Evolutionary conservation across 495 filamentous ascomycete genomes (phyloP).

Genomic region (Penicillium odoratum): DNA sequence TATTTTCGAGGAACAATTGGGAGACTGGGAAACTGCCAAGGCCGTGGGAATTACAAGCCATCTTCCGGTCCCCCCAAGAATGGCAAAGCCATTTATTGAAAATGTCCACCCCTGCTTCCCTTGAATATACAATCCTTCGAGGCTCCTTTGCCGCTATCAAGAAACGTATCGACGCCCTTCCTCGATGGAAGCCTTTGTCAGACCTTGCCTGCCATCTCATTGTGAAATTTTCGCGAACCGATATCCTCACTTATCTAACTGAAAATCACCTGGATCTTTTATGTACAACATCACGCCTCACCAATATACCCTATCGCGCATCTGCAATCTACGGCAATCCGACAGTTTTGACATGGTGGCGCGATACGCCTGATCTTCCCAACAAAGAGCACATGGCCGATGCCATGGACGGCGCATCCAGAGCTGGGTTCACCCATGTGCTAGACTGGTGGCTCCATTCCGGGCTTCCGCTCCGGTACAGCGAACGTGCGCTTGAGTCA

Average conservation of each 20-base stretch:
- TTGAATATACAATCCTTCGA: constrained; percentile 81
- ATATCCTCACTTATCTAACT: constrained; percentile 80
- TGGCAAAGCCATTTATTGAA: constrained; percentile 62
- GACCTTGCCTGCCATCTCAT: constrained; percentile 82
- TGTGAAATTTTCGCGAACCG: constrained; percentile 81
- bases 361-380: constrained; percentile 69
- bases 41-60: constrained; percentile 77
- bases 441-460: constrained; percentile 90
- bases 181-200: constrained; percentile 71
- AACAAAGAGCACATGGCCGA: constrained; percentile 77
- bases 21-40: constrained; percentile 86
- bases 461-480: constrained; percentile 78
- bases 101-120: constrained; percentile 52
- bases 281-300: constrained; percentile 76
- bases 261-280: constrained; percentile 75
- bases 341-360: constrained; percentile 88
- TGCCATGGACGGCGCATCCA: constrained; percentile 82
- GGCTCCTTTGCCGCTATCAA: constrained; percentile 67
- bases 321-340: constrained; percentile 83
- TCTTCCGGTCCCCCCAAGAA: constrained; percentile 68
- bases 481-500: constrained; percentile 80
- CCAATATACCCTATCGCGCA: constrained; percentile 79
- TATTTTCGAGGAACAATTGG: constrained; percentile 72
- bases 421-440: constrained; percentile 77
- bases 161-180: constrained; percentile 63